Conservation (phyloP, 805 yeast species). For the Saturnispora saitoi region DNA sequence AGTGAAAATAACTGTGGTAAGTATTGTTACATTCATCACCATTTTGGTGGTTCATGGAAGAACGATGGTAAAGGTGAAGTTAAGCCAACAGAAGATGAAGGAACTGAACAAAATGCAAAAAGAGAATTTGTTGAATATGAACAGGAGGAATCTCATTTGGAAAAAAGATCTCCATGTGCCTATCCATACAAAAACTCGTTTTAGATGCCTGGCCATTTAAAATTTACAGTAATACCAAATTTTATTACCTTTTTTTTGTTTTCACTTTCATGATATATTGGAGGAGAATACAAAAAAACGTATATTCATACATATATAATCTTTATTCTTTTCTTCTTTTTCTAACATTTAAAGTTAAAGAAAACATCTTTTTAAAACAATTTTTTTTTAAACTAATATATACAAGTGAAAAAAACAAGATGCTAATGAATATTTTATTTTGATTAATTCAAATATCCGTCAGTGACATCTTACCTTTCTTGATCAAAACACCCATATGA, state of each 20-base stretch:
- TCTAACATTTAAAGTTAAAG: no score
- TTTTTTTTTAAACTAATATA: not conserved
- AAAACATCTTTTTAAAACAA: not conserved
- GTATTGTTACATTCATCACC: constrained; percentile 28
- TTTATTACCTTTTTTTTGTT: no score
- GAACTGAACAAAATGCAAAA: constrained; percentile 17
- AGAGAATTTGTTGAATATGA: not conserved
- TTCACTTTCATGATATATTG: no score
- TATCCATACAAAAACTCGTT: constrained; percentile 4
- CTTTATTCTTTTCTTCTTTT: no score
- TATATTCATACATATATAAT: no score
- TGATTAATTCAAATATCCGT: not conserved
- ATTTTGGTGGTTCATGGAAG: constrained; percentile 32
- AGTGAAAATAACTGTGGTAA: constrained; percentile 28
- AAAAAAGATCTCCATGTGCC: constrained; percentile 8
- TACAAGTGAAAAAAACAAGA: not conserved
- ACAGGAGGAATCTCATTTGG: constrained; percentile 13
- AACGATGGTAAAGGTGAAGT: constrained; percentile 30
- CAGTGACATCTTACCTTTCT: constrained; percentile 5
- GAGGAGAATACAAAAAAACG: no score
- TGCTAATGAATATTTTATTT: no score
- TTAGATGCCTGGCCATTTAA: not conserved
- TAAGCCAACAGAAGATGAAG: constrained; percentile 25
- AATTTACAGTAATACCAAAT: not conserved
- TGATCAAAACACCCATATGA: constrained; percentile 16